Evolutionary conservation across 768 basidiomycete species (phyloP).

Genomic region (Calvatia gigantea): DNA sequence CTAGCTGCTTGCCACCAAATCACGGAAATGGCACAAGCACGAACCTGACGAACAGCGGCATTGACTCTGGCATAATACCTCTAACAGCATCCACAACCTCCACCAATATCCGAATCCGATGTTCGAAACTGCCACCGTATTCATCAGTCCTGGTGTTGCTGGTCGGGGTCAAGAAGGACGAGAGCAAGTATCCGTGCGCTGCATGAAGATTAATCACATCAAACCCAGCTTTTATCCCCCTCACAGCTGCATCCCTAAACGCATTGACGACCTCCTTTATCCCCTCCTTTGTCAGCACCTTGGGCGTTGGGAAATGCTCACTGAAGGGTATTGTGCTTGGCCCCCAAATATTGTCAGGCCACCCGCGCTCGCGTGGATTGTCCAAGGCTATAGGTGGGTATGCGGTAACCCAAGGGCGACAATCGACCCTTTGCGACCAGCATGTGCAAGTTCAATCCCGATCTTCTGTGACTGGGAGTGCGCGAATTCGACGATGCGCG

Average conservation of each 20-base stretch:
- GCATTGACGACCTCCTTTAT: constrained; percentile 56
- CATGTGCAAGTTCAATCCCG: constrained; percentile 73
- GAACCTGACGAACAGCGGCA: constrained; percentile 75
- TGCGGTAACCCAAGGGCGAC: constrained; percentile 56
- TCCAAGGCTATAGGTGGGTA: constrained; percentile 21
- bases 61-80: constrained; percentile 49
- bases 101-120: constrained; percentile 56
- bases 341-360: constrained; percentile 53
- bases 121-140: constrained; percentile 72
- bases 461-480: constrained; percentile 68
- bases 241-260: constrained; percentile 47
- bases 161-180: constrained; percentile 54
- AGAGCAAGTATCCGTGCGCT: constrained; percentile 61
- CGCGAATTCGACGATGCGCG: constrained; percentile 64
- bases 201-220: constrained; percentile 62
- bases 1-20: background rate
- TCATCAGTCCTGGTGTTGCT: constrained; percentile 63
- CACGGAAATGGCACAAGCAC: constrained; percentile 7
- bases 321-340: constrained; percentile 50
- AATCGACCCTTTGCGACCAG: constrained; percentile 69
- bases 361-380: constrained; percentile 39
- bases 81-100: constrained; percentile 66
- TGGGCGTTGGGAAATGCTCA: constrained; percentile 45
- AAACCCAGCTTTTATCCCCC: constrained; percentile 57
- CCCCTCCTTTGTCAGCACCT: constrained; percentile 52